Conservation (phyloP, 2,329 filamentous ascomycete genomes). For the Fusarium illudens region DNA sequence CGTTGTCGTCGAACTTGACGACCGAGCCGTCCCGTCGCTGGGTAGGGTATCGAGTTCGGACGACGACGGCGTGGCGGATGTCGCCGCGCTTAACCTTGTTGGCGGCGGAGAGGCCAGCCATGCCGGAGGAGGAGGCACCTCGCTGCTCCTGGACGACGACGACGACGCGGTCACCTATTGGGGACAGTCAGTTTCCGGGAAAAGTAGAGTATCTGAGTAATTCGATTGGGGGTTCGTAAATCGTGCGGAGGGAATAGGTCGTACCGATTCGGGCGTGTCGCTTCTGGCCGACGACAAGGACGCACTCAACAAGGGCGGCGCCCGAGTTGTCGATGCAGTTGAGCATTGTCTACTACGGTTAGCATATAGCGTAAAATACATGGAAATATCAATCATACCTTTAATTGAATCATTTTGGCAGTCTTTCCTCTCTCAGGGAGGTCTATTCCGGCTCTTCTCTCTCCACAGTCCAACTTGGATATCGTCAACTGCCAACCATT, state of each 20-base stretch:
- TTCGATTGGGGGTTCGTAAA: not conserved
- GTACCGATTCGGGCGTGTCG: constrained; percentile 86
- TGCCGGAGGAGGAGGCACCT: constrained; percentile 75
- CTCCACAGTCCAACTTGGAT: constrained; percentile 30
- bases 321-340: constrained; percentile 99
- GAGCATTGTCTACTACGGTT: constrained; percentile 78
- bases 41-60: constrained; percentile 87
- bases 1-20: constrained; percentile 96
- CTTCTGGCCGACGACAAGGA: constrained; percentile 91
- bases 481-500: constrained; percentile 18
- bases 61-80: constrained; percentile 94
- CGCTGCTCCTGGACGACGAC: constrained; percentile 98
- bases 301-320: constrained; percentile 96
- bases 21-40: constrained; percentile 89
- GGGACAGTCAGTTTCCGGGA: constrained; percentile 2
- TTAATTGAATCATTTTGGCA: constrained; percentile 88
- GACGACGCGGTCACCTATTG: constrained; percentile 89
- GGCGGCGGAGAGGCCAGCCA: constrained; percentile 75
- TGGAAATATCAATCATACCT: constrained; percentile 58
- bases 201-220: not conserved
- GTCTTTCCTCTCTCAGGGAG: constrained; percentile 25
- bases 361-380: not conserved
- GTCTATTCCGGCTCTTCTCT: constrained; percentile 36
- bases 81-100: constrained; percentile 97
- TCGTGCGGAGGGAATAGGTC: constrained; percentile 34